These are phyloP conservation scores for Hexamita inflata DNA, from an alignment of 208 protist species.

Conservation along the genomic window DNA sequence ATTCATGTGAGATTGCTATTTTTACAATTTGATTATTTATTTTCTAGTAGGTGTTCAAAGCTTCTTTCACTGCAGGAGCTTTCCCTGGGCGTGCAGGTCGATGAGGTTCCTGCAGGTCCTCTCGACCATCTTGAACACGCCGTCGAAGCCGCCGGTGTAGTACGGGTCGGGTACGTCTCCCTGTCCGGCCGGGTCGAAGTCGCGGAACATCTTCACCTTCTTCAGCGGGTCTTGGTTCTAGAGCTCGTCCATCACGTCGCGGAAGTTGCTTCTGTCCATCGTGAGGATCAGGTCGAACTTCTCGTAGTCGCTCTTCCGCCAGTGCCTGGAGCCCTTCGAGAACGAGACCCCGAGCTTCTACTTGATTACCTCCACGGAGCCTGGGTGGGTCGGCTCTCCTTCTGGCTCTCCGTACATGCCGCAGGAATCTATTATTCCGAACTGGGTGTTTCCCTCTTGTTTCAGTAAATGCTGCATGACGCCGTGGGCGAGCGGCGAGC, in stretches of 20 bases:
- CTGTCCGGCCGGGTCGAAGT: not conserved
- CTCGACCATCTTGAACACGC: not conserved
- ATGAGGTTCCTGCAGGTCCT: not conserved
- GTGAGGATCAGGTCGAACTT: conserved; percentile 38
- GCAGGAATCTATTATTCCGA: conserved; percentile 32
- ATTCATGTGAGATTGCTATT: too few relatives aligned
- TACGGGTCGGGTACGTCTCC: conserved; percentile 26
- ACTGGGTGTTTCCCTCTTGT: not conserved
- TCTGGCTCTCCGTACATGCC: conserved; percentile 34
- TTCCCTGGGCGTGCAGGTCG: not conserved
- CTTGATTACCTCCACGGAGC: conserved; percentile 5
- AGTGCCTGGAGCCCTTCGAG: conserved; percentile 32
- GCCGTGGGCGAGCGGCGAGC: conserved; percentile 37
- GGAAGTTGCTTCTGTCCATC: conserved; percentile 33
- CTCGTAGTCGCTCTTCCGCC: conserved; percentile 34
- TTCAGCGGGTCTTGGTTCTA: not conserved
- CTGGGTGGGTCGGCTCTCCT: conserved; percentile 20
- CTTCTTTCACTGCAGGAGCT: too few relatives aligned
- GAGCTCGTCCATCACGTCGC: conserved; percentile 3
- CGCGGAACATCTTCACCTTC: conserved; percentile 6
- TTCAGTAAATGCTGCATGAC: conserved; percentile 24
- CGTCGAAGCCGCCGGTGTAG: not conserved
- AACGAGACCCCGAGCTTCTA: conserved; percentile 17
- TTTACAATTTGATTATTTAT: too few relatives aligned
- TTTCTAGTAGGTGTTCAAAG: too few relatives aligned